Percentiles rank a stretch among this genome's conserved stretches.
Conservation (phyloP, 2,329 filamentous ascomycete species). For the Helicocarpus griseus region DNA sequence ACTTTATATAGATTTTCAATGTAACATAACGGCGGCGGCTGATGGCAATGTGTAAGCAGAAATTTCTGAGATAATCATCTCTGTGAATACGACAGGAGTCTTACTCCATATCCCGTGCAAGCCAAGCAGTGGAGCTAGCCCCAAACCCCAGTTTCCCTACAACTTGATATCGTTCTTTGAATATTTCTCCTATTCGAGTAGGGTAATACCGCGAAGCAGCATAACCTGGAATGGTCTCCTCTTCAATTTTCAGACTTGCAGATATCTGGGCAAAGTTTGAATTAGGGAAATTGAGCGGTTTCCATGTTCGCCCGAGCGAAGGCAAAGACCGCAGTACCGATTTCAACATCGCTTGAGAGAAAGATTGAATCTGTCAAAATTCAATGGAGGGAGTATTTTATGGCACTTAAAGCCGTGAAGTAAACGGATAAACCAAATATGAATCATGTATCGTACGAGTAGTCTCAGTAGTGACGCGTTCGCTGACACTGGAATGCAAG, state of each 20-base stretch:
- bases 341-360: conserved; percentile 22
- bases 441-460: too few species aligned
- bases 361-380: too few species aligned
- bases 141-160: conserved; percentile 30
- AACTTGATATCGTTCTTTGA: conserved; percentile 24
- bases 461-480: too few species aligned
- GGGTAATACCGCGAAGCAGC: conserved; percentile 21
- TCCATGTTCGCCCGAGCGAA: conserved; percentile 19
- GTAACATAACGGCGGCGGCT: conserved; percentile 21
- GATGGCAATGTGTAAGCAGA: not conserved
- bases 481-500: too few species aligned
- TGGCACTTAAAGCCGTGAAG: too few species aligned
- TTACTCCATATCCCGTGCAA: conserved; percentile 26
- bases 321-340: conserved; percentile 17
- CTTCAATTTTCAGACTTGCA: conserved; percentile 20
- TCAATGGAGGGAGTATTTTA: too few species aligned
- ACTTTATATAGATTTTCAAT: conserved; percentile 21
- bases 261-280: conserved; percentile 19
- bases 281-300: conserved; percentile 24
- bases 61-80: conserved; percentile 1
- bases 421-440: too few species aligned
- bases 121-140: conserved; percentile 27
- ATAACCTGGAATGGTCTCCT: conserved; percentile 22
- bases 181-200: conserved; percentile 21
- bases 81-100: too few species aligned